Evolutionary conservation across 768 basidiomycete species (phyloP).

Genomic region (Agaricus sinodeliciosus): DNA sequence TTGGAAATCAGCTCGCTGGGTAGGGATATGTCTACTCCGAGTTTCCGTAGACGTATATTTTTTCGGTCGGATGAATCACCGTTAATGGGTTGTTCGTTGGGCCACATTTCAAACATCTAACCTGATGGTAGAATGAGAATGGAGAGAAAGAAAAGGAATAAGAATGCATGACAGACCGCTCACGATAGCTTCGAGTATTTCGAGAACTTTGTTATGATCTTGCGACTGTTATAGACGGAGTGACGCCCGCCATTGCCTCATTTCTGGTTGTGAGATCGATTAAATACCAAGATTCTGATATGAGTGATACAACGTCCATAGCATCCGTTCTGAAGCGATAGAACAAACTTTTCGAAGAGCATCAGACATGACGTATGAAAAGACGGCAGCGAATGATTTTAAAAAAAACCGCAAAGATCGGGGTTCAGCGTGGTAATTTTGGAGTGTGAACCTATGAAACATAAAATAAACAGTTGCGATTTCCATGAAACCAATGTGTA

Average conservation of each 20-base stretch:
- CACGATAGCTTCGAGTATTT: slow-evolving; percentile 16
- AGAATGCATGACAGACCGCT: background rate
- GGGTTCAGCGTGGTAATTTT: slow-evolving; percentile 14
- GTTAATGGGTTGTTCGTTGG: slow-evolving; percentile 18
- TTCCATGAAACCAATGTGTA: too few species aligned
- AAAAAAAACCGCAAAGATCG: slow-evolving; percentile 18
- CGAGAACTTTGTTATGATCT: slow-evolving; percentile 12
- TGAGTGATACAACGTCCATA: slow-evolving; percentile 16
- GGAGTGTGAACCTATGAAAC: background rate
- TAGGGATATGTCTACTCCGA: slow-evolving; percentile 12
- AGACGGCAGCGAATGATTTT: slow-evolving; percentile 16
- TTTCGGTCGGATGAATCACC: slow-evolving; percentile 15
- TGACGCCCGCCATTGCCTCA: too few species aligned
- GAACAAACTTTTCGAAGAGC: background rate
- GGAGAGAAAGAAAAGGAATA: background rate
- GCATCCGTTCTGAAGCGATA: slow-evolving; percentile 7
- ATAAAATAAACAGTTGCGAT: too few species aligned
- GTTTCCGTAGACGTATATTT: slow-evolving; percentile 26
- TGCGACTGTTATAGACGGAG: too few species aligned
- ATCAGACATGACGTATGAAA: slow-evolving; percentile 14
- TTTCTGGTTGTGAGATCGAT: background rate
- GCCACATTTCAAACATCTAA: slow-evolving; percentile 19
- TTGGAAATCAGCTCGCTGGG: slow-evolving; percentile 4
- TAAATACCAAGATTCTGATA: background rate
- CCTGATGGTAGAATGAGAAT: background rate